These are phyloP conservation scores for Pseudopediastrum boryanum DNA, from an alignment of 139 green algal genomes.

Conservation along the genomic window DNA sequence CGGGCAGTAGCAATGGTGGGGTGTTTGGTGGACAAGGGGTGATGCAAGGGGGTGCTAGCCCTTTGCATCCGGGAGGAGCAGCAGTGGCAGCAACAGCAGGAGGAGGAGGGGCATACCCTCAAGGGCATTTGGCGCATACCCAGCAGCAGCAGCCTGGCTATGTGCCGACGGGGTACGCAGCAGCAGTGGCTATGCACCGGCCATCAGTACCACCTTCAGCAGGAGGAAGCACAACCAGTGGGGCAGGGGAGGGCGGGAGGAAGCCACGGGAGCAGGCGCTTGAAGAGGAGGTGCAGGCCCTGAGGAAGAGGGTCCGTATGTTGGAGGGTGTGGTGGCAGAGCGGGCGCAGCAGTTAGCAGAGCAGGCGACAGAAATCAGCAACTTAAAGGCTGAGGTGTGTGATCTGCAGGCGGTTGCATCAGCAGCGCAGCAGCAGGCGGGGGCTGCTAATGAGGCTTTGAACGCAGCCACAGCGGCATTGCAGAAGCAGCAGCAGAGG, in stretches of 20 bases:
- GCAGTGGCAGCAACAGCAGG: conserved; percentile 17
- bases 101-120: not conserved
- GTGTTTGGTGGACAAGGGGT: no score
- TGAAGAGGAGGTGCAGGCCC: conserved; percentile 6
- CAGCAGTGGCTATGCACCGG: conserved; percentile 29
- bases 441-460: no score
- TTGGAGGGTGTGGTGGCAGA: not conserved
- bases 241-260: conserved; percentile 11
- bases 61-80: not conserved
- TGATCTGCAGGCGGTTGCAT: no score
- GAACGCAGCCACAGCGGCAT: not conserved
- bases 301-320: conserved; percentile 12
- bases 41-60: not conserved
- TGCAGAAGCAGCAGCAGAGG: conserved; percentile 5
- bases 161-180: conserved; percentile 31
- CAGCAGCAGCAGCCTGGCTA: conserved; percentile 20
- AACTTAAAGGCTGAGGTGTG: no score
- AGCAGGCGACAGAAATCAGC: no score
- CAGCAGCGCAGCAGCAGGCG: no score
- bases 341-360: conserved; percentile 1
- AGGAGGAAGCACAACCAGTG: conserved; percentile 10
- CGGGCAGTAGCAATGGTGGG: not conserved
- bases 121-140: conserved; percentile 13
- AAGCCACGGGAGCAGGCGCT: conserved; percentile 19
- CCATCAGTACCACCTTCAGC: conserved; percentile 27